These are phyloP conservation scores for Solanum hybrid DNA, from an alignment of 305 asterid species.

Conservation along the genomic window DNA sequence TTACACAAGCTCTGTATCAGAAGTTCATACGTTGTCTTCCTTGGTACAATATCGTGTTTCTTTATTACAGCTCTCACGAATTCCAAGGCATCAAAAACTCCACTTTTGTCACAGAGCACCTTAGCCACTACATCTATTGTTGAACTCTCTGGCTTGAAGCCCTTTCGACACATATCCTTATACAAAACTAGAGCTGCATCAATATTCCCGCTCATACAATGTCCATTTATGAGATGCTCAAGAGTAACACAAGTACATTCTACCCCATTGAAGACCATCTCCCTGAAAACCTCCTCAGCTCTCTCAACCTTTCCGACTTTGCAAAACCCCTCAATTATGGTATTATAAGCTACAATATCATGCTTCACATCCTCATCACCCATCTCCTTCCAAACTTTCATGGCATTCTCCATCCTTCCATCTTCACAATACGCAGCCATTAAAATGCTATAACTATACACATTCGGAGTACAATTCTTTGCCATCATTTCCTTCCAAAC, in stretches of 20 bases:
- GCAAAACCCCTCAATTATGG: slow-evolving; percentile 61
- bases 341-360: slow-evolving; percentile 50
- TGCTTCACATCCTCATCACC: slow-evolving; percentile 28
- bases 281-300: slow-evolving; percentile 64
- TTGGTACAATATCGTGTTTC: slow-evolving; percentile 36
- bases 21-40: slow-evolving; percentile 35
- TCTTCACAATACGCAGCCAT: slow-evolving; percentile 52
- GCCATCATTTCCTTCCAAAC: slow-evolving; percentile 58
- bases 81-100: slow-evolving; percentile 28
- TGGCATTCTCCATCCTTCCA: slow-evolving; percentile 39
- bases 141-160: slow-evolving; percentile 35
- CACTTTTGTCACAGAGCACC: slow-evolving; percentile 37
- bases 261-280: slow-evolving; percentile 54
- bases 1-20: slow-evolving; percentile 50
- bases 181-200: slow-evolving; percentile 41
- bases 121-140: slow-evolving; percentile 38
- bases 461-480: slow-evolving; percentile 40
- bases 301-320: slow-evolving; percentile 38
- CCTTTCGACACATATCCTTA: slow-evolving; percentile 53
- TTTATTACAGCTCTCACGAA: slow-evolving; percentile 27
- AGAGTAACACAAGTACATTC: slow-evolving; percentile 45
- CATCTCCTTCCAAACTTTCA: slow-evolving; percentile 53
- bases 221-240: slow-evolving; percentile 64
- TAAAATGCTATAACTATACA: slow-evolving; percentile 50
- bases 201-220: slow-evolving; percentile 41